Evolutionary conservation across 176 grass and related monocot species (phyloP).

Genomic region (Saccharum officinarum): DNA sequence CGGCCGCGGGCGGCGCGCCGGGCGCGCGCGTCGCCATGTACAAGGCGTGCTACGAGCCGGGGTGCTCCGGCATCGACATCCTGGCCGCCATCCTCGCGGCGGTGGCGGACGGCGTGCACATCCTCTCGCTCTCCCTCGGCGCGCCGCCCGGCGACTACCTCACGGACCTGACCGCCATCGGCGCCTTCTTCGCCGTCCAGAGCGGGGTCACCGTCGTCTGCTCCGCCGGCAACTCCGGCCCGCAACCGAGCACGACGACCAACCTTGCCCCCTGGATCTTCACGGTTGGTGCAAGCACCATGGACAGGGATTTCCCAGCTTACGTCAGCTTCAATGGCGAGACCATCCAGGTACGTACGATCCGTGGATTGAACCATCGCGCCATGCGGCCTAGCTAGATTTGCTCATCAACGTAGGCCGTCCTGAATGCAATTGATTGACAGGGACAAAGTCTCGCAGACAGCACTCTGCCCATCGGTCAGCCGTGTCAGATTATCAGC

Average conservation of each 20-base stretch:
- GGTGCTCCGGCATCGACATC: constrained; percentile 57
- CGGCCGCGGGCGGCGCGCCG: constrained; percentile 68
- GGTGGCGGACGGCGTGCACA: constrained; percentile 60
- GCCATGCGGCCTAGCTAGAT: no score
- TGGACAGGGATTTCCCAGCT: constrained; percentile 66
- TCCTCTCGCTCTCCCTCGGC: constrained; percentile 69
- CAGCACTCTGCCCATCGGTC: constrained; percentile 6
- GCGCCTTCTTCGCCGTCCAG: constrained; percentile 58
- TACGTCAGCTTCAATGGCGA: constrained; percentile 12
- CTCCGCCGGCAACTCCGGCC: constrained; percentile 68
- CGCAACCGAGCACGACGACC: constrained; percentile 29
- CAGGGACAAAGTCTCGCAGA: constrained; percentile 67
- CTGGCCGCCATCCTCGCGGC: constrained; percentile 47
- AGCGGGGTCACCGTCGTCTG: constrained; percentile 58
- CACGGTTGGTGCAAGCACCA: constrained; percentile 73
- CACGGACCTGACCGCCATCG: constrained; percentile 41
- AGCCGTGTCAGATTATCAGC: constrained; percentile 48
- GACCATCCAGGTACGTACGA: constrained; percentile 39
- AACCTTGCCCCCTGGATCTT: constrained; percentile 75
- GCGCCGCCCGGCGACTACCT: constrained; percentile 18
- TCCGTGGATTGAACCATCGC: neutral
- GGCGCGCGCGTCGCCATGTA: constrained; percentile 61
- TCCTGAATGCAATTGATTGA: no score
- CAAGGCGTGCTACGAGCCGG: constrained; percentile 60
- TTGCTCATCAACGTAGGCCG: neutral